Evolutionary conservation across 2,329 filamentous ascomycete species (phyloP), one percentile per base, ranked within the genome.

Genomic region (Lithohypha guttulata): DNA sequence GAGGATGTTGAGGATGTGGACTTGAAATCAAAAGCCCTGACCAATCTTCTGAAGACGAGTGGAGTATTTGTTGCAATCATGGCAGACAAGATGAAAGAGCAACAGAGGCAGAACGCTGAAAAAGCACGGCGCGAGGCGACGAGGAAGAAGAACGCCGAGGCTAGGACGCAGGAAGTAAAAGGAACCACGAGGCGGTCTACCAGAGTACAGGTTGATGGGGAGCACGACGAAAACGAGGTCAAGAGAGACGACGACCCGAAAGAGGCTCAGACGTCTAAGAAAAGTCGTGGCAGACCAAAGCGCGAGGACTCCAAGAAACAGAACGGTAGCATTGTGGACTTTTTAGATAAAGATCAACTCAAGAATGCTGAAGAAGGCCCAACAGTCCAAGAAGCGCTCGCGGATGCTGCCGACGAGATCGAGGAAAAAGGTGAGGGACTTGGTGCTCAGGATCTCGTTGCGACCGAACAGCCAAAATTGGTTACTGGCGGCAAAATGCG

Each of bases 401-500:
- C 72, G 42, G 67, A 77, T 45, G 73, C 72, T 5, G 72, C 69
- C 1, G 67, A 71, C 27, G 71, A 75, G 31, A 66, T 70, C 33
- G 70, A 72, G 37, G 65, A 73, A 5, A 70, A 77, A 39, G 68
- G 73, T 2, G 66, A 69, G n/a, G 72, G 73, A 15, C 64, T 80
- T 41, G 75, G 77, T 18, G 69, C 75, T 36, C 75, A 79, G 49
- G 71, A 86, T 39, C 61, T 95, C 11, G 71, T 78, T 41, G 84
- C 93, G 57, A 89, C 87, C 0, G 71, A 81, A 45, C 91, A 98
- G 55, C 91, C 91, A 0, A 78, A 80, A 47, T 77, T 86, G 42
- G 77, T 98, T 51, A 78, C 80, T 1, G 85, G 85, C 4, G 91
- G 91, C 1, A 81, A 79, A 3, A 96, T 98, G 89, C 72, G 87